Evolutionary conservation across 768 basidiomycete genomes (phyloP).

Genomic region (Panaeolus cyanescens): DNA sequence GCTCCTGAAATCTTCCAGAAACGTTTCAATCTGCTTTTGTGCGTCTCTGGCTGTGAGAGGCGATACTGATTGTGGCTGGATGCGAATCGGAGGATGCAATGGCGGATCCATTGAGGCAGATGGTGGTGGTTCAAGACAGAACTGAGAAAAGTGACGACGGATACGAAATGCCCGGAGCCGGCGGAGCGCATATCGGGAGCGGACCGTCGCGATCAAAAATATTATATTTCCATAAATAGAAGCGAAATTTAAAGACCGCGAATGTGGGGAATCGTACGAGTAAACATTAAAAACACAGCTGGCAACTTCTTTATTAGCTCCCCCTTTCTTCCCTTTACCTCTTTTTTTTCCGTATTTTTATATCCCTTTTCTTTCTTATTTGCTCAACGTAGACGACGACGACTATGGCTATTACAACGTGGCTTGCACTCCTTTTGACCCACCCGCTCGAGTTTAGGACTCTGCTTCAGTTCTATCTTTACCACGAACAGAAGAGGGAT

Average conservation of each 20-base stretch:
- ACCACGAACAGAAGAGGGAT: conserved; percentile 80
- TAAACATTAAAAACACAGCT: neutral
- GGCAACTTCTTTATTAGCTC: neutral
- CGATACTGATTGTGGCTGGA: conserved; percentile 37
- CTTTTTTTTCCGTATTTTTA: neutral
- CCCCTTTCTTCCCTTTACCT: neutral
- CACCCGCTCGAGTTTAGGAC: conserved; percentile 85
- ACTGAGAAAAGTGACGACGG: neutral
- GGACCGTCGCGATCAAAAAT: conserved; percentile 1
- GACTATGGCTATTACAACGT: conserved; percentile 57
- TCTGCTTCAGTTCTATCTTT: conserved; percentile 81
- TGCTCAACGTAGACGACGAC: neutral
- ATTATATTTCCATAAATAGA: neutral
- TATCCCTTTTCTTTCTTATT: neutral
- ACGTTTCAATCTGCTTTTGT: conserved; percentile 42
- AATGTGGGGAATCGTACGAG: conserved; percentile 3
- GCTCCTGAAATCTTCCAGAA: conserved; percentile 50
- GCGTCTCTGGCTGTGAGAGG: conserved; percentile 41
- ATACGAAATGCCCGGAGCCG: neutral
- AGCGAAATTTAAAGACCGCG: neutral
- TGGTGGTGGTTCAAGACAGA: conserved; percentile 10
- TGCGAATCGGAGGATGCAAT: conserved; percentile 48
- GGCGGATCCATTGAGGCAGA: conserved; percentile 44
- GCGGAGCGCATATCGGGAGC: neutral
- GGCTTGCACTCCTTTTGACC: conserved; percentile 69